A percentile compares a stretch with the other conserved stretches of the same genome.
phyloP scores from a whole-genome alignment of 2,329 filamentous ascomycete genomes.

The Orbilia ellipsospora region DNA sequence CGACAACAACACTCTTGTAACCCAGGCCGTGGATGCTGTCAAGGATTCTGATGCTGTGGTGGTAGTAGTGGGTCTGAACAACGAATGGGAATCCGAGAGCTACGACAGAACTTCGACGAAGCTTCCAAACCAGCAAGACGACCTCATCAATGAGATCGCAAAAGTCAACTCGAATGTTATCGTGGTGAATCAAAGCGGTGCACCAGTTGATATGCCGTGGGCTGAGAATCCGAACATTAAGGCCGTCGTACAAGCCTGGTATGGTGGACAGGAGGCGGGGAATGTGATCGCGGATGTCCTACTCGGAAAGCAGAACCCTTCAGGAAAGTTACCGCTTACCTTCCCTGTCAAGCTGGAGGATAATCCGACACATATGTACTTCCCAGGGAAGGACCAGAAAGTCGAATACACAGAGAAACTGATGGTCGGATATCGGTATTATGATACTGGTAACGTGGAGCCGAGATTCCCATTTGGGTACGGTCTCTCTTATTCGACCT shows the following conservation, averaged over 20 bases:
- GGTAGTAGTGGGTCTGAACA: constrained; percentile 75
- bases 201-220: constrained; percentile 73
- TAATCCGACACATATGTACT: constrained; percentile 77
- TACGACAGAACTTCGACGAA: constrained; percentile 74
- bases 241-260: constrained; percentile 76
- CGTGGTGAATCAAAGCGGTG: constrained; percentile 76
- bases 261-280: constrained; percentile 74
- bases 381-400: constrained; percentile 75
- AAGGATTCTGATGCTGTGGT: constrained; percentile 73
- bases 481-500: constrained; percentile 73
- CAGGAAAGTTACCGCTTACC: constrained; percentile 77
- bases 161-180: constrained; percentile 73
- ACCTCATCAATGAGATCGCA: constrained; percentile 72
- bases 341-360: constrained; percentile 74
- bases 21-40: constrained; percentile 70
- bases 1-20: constrained; percentile 29
- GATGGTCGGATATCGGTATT: constrained; percentile 77
- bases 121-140: constrained; percentile 69
- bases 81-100: constrained; percentile 80
- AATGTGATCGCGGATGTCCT: constrained; percentile 76
- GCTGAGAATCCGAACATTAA: constrained; percentile 67
- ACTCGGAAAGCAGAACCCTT: constrained; percentile 73
- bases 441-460: constrained; percentile 71
- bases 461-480: constrained; percentile 76
- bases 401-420: constrained; percentile 78